Evolutionary conservation across 495 filamentous ascomycete genomes (phyloP), one percentile per base, ranked within the genome.

Genomic region (Aspergillus asperescens): DNA sequence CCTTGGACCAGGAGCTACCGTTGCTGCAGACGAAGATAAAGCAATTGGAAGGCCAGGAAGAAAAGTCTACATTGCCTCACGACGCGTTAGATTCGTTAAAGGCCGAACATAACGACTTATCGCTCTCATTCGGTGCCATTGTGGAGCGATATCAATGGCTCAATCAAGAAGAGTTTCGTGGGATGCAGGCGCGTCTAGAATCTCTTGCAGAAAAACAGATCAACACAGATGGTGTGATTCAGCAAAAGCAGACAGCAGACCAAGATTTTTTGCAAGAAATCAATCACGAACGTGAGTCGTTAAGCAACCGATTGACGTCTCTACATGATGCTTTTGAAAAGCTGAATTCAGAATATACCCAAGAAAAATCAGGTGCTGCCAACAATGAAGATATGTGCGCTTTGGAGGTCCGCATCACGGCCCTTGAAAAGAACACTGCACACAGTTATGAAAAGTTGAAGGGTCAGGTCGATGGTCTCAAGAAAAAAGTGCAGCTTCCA

Each of bases 21-120:
- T 25, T 40, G 6, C n/a, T 58, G 2, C 16, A 7, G 9, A 2
- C 2, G 1, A 55, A 16, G 43, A 2, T 55, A 19, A 47, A 52
- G 13, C 47, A 43, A 12, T 2, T 55, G 24, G 42, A 57, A 23
- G 18, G 9, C 15, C 20, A 52, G 15, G 35, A 5, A 4, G 49
- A 45, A 16, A 8, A 23, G n/a, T 1, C 40, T 4, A 3, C 18
- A 1, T 31, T 41, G 5, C 7, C 42, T 2, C 24, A 22, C 1
- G 45, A 58, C 5, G 54, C 60, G 13, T 18, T 53, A 18, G 50
- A 57, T 15, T 39, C 34, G 1, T 28, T 62, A 5, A 54, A 28
- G 7, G 32, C 29, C 19, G 50, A 52, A 7, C 34, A 50, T 24
- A 25, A 35, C 1, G 39, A 19, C 9, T 18, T 60, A 3, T 34